A percentile compares a stretch with the other conserved stretches of the same genome.
Evolutionary conservation across 129 eudicot genomes (phyloP).

Genomic region (Centrapalus pauciflorus): DNA sequence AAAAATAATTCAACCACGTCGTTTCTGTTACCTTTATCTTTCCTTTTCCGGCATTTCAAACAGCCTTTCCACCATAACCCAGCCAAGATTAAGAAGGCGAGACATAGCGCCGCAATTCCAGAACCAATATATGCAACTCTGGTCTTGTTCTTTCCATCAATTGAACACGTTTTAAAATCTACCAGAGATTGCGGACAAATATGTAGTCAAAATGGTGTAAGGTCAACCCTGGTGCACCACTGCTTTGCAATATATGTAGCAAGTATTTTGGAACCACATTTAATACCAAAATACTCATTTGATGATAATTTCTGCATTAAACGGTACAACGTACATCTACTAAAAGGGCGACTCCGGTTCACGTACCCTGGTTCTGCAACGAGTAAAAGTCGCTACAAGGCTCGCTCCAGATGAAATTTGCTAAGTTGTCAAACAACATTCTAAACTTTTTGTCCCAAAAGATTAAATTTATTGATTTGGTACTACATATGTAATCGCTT

Average conservation of each 20-base stretch:
- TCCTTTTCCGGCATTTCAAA: conserved; percentile 21
- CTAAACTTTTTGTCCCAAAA: too few relatives aligned
- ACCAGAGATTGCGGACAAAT: neutral
- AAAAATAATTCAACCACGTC: neutral
- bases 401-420: neutral
- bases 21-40: conserved; percentile 41
- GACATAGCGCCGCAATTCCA: conserved; percentile 23
- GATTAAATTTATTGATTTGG: too few relatives aligned
- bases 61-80: conserved; percentile 47
- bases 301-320: neutral
- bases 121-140: conserved; percentile 23
- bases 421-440: too few relatives aligned
- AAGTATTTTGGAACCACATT: too few relatives aligned
- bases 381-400: neutral
- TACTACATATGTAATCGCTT: too few relatives aligned
- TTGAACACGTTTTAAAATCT: conserved; percentile 41
- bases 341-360: neutral
- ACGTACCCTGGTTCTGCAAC: too few relatives aligned
- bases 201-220: neutral
- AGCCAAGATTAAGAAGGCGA: conserved; percentile 15
- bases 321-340: neutral
- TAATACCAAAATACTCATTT: neutral
- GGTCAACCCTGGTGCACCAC: too few relatives aligned
- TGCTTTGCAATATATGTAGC: too few relatives aligned
- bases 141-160: conserved; percentile 22